A percentile compares a stretch with the other conserved stretches of the same genome.
Conservation (phyloP, 2,329 filamentous ascomycete genomes). For the Epichloe bromicola region DNA sequence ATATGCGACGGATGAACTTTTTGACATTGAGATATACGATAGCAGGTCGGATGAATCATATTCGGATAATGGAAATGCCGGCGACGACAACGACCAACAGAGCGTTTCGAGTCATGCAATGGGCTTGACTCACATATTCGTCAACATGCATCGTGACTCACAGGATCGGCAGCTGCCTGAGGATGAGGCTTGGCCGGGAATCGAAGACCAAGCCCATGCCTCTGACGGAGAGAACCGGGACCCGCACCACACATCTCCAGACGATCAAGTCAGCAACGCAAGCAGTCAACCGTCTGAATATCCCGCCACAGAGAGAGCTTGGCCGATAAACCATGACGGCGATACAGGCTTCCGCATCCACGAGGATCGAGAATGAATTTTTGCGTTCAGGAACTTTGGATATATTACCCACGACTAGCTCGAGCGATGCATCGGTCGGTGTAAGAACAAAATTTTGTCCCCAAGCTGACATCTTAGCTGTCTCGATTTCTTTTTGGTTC, state of each 20-base stretch:
- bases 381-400: background rate
- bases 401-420: too few relatives aligned
- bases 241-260: slow-evolving; percentile 19
- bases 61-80: slow-evolving; percentile 15
- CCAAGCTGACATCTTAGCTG: too few relatives aligned
- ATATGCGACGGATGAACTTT: slow-evolving; percentile 23
- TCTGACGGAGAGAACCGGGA: slow-evolving; percentile 40
- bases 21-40: slow-evolving; percentile 24
- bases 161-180: slow-evolving; percentile 28
- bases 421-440: too few relatives aligned
- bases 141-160: slow-evolving; percentile 8
- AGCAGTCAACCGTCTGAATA: slow-evolving; percentile 46
- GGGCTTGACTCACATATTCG: slow-evolving; percentile 13
- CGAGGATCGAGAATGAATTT: slow-evolving; percentile 20
- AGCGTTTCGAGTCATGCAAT: slow-evolving; percentile 15
- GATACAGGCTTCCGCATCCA: slow-evolving; percentile 25
- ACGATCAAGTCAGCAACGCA: slow-evolving; percentile 19
- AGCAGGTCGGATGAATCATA: slow-evolving; percentile 22
- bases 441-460: too few relatives aligned
- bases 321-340: slow-evolving; percentile 17
- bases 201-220: slow-evolving; percentile 35
- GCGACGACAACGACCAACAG: slow-evolving; percentile 15
- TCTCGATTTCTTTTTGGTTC: too few relatives aligned
- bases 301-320: slow-evolving; percentile 35
- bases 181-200: slow-evolving; percentile 44